Evolutionary conservation across 306 rosid genomes (phyloP).

Genomic region (Crataegus laevigata): DNA sequence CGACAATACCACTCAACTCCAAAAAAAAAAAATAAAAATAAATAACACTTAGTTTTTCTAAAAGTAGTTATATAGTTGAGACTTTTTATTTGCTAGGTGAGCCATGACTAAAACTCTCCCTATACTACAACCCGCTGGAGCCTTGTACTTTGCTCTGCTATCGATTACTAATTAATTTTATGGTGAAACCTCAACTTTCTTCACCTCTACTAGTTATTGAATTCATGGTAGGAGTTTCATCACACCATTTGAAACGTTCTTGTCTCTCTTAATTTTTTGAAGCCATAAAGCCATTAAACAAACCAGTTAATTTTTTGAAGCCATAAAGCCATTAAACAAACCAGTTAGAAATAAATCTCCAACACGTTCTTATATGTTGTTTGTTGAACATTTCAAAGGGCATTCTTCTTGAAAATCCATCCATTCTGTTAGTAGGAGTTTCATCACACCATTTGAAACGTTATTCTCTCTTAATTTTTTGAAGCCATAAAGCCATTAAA

Average conservation of each 20-base stretch:
- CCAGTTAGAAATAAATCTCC: background rate
- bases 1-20: too few relatives aligned
- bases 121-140: too few relatives aligned
- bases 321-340: background rate
- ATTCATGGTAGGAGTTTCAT: background rate
- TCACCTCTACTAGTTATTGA: too few relatives aligned
- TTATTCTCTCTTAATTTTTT: background rate
- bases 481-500: background rate
- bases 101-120: too few relatives aligned
- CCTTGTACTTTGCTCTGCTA: too few relatives aligned
- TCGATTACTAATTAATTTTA: too few relatives aligned
- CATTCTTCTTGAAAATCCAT: background rate
- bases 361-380: background rate
- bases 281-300: background rate
- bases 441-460: background rate
- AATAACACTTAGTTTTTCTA: too few relatives aligned
- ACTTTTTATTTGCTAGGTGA: too few relatives aligned
- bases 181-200: too few relatives aligned
- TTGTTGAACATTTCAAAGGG: background rate
- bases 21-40: too few relatives aligned
- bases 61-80: too few relatives aligned
- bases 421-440: background rate
- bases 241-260: background rate
- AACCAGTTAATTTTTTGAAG: background rate
- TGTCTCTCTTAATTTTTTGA: background rate